Base-by-base conservation (phyloP, 306 rosid genomes). In the Canavalia ensiformis region DNA sequence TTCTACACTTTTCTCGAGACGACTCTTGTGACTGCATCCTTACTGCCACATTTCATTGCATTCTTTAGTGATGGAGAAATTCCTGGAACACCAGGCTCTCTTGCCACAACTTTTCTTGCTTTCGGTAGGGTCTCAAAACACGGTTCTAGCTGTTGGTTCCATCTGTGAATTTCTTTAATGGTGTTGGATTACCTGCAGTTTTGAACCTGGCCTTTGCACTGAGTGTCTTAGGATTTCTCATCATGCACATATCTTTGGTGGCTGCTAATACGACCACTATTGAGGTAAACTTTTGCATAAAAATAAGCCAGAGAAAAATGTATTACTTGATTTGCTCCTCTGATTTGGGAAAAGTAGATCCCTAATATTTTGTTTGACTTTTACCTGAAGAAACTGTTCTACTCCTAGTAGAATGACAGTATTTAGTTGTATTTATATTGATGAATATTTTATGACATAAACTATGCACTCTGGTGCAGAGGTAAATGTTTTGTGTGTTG, bases 1-100 rank as follows among this genome's bases (percentile, higher is more conserved):
- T 86, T 96, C 87, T 96, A 96, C 88, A 96, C 99, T 8, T 96
- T 96, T 87, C 94, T 93, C 12, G 99, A 96, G 98, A 96, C 98
- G 0, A 84, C 87, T 87, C 91, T 92, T 8, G 99, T 96, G 90
- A 90, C 99, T 44, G 81, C 90, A 81, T 93, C 95, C 37, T 82
- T 96, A 66, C 79, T 96, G 81, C 99, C 99, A 0, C 91, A 96
- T 79, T 94, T 96, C 75, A 85, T 92, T 31, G 91, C 97, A 70
- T 96, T 96, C 88, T 96, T 96, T 75, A 93, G 97, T 62, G 98
- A 96, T 58, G 97, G 87, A 66, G 99, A 96, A 90, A 92, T 96
- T 63, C 98, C 99, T 7, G 99, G 97, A 74, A 83, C 97, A 10
- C 99, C 99, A 59, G 91, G 99, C 69, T 87, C 99, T 64, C 99